These are phyloP conservation scores for Pseudocercospora fuligena DNA, from an alignment of 2,329 filamentous ascomycete species.

Conservation along the genomic window DNA sequence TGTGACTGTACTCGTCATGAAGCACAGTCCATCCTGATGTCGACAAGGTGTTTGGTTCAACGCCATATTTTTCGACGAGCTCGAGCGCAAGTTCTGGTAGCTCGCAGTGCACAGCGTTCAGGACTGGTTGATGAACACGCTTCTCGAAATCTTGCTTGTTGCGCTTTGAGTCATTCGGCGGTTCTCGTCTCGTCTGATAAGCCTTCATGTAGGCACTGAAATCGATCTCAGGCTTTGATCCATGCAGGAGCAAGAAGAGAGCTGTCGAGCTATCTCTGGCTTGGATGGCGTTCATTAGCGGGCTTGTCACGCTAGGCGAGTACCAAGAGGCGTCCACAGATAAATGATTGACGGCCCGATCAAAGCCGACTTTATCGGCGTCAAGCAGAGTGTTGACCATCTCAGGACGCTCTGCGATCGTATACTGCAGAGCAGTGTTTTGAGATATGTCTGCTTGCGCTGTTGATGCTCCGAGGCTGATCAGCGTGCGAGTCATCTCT, in stretches of 20 bases:
- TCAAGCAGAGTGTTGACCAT: conserved; percentile 52
- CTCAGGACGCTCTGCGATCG: conserved; percentile 58
- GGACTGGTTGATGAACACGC: conserved; percentile 66
- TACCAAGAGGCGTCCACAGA: conserved; percentile 48
- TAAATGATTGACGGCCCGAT: conserved; percentile 70
- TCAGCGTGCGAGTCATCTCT: conserved; percentile 66
- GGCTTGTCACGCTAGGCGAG: conserved; percentile 46
- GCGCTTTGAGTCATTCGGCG: conserved; percentile 47
- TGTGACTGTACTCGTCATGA: conserved; percentile 42
- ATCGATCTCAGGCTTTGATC: conserved; percentile 63
- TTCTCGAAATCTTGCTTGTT: conserved; percentile 57
- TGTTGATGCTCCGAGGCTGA: conserved; percentile 72
- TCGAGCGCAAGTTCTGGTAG: conserved; percentile 59
- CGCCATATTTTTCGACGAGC: conserved; percentile 63
- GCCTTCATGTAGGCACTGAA: conserved; percentile 69
- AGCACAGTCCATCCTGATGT: conserved; percentile 39
- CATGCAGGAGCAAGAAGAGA: conserved; percentile 65
- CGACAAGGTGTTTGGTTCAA: conserved; percentile 67
- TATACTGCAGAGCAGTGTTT: conserved; percentile 69
- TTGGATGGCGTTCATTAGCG: conserved; percentile 65
- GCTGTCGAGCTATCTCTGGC: conserved; percentile 59
- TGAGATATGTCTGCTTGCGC: conserved; percentile 72
- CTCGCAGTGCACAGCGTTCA: conserved; percentile 62
- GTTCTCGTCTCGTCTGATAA: conserved; percentile 49
- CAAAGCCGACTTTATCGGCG: conserved; percentile 64